Evolutionary conservation across 2,329 filamentous ascomycete genomes (phyloP), one percentile per base, ranked within the genome.

Genomic region (Cladophialophora yegresii): DNA sequence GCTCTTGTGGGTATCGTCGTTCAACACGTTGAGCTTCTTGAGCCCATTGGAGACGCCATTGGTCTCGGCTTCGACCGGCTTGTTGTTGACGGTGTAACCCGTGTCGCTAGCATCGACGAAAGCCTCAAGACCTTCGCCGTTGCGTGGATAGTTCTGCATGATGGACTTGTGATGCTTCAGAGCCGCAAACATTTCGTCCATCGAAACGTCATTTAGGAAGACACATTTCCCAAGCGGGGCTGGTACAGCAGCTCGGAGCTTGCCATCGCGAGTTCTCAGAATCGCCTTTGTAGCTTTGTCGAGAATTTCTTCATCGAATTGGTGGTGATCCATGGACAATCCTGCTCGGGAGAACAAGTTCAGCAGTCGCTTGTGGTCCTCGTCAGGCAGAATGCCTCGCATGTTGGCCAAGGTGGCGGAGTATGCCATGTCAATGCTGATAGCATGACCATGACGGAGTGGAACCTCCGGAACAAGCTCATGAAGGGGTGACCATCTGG

Each of bases 391-490:
- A 0, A 89, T 78, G 3, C 86, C 85, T n/a, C 86, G 83, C 64
- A 80, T 75, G 72, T 87, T 83, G 20, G 88, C 86, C 3, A 91
- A 80, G 0, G 88, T 90, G 0, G 88, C 87, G 0, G 87, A 89
- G 77, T 88, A 91, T 0, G 88, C 88, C 88, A 91, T 91, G 73
- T 90, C 88, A 66, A 90, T 89, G 2, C 86, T 88, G 70, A 91
- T 90, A 69, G 88, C 88, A 72, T 91, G 88, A 3, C 88, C 88
- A 73, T 91, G 89, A 49, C 88, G 85, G 50, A 90, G 82, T 0
- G 88, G 88, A 0, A 86, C 85, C 57, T 87, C 83, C 0, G 88
- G 88, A 0, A 88, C 81, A 9, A 91, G 82, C 75, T 91, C 88
- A 72, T 90, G 87, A 5, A 90, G 80, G 22, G 88, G 88, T 3